These are phyloP conservation scores for button mushroom (Agaricus bisporus) DNA, from an alignment of 768 basidiomycete species.

Conservation along the genomic window DNA sequence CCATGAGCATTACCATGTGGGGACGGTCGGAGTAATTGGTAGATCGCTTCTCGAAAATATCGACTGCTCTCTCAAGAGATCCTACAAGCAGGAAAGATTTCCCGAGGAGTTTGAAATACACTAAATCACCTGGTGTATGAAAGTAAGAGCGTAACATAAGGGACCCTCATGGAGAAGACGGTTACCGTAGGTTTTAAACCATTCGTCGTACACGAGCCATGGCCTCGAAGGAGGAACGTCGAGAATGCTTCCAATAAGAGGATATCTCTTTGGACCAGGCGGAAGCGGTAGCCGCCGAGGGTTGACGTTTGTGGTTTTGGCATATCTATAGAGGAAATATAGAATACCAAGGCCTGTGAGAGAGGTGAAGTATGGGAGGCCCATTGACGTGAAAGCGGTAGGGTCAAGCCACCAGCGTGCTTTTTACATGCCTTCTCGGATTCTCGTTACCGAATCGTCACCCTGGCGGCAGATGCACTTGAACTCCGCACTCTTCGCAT, in stretches of 20 bases:
- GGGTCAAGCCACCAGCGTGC: not conserved
- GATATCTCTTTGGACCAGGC: slow-evolving; percentile 11
- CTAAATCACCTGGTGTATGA: slow-evolving; percentile 18
- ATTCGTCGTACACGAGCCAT: slow-evolving; percentile 14
- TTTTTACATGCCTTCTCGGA: not conserved
- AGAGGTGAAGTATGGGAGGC: not conserved
- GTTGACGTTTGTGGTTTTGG: not conserved
- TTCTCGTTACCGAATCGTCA: not conserved
- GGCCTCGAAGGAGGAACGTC: slow-evolving; percentile 12
- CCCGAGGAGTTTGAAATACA: slow-evolving; percentile 24
- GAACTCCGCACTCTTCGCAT: too few species aligned
- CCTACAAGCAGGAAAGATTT: slow-evolving; percentile 29
- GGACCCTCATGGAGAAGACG: slow-evolving; percentile 17
- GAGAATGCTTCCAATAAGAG: slow-evolving; percentile 15
- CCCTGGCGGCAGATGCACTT: not conserved
- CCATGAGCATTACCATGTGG: slow-evolving; percentile 34
- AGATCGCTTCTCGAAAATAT: slow-evolving; percentile 36
- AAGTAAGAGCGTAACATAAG: not conserved
- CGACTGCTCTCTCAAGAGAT: slow-evolving; percentile 25
- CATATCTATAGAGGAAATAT: not conserved
- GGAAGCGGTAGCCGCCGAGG: slow-evolving; percentile 13
- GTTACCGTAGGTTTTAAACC: slow-evolving; percentile 18
- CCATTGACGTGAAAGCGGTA: not conserved
- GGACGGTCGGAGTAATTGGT: slow-evolving; percentile 35
- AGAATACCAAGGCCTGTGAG: not conserved